Percentiles rank a stretch among this genome's conserved stretches.
Evolutionary conservation across 2,329 filamentous ascomycete species (phyloP).

Genomic region (Beauveria sp.): DNA sequence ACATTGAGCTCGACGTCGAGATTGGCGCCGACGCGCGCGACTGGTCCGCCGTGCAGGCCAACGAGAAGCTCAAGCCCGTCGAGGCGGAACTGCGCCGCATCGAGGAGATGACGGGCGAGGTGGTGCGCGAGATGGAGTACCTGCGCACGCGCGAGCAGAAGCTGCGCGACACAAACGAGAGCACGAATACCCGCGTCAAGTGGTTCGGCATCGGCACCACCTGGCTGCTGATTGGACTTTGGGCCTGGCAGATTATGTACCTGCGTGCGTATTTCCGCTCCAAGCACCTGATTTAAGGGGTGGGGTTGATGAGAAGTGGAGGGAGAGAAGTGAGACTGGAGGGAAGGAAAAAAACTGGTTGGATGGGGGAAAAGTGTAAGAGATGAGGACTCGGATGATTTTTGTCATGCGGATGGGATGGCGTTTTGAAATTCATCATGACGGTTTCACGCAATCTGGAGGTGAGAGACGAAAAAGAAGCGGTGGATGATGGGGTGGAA

Average conservation of each 20-base stretch:
- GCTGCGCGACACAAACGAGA: slow-evolving; percentile 97
- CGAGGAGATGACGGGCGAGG: slow-evolving; percentile 81
- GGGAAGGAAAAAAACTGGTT: too few species aligned
- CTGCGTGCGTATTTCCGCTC: slow-evolving; percentile 90
- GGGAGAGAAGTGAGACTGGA: not conserved
- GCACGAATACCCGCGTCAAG: slow-evolving; percentile 96
- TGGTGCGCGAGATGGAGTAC: slow-evolving; percentile 95
- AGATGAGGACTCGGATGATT: not conserved
- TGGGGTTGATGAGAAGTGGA: too few species aligned
- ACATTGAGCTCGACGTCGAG: slow-evolving; percentile 88
- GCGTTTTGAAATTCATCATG: slow-evolving; percentile 9
- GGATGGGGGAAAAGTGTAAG: not conserved
- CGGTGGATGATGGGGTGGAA: not conserved
- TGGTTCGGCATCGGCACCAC: slow-evolving; percentile 97
- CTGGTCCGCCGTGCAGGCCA: slow-evolving; percentile 92
- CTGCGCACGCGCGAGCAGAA: slow-evolving; percentile 84
- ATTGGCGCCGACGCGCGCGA: slow-evolving; percentile 96
- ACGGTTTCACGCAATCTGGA: not conserved
- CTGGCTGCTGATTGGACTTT: slow-evolving; percentile 79
- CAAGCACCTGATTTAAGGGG: slow-evolving; percentile 31
- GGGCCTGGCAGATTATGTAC: slow-evolving; percentile 97
- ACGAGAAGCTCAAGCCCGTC: slow-evolving; percentile 95
- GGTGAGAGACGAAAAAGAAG: not conserved
- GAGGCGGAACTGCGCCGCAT: slow-evolving; percentile 91
- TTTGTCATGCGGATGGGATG: slow-evolving; percentile 3